Percentiles rank a stretch among this genome's conserved stretches.
phyloP scores from a whole-genome alignment of 2,329 filamentous ascomycete genomes.

The Fusarium lyarnte region DNA sequence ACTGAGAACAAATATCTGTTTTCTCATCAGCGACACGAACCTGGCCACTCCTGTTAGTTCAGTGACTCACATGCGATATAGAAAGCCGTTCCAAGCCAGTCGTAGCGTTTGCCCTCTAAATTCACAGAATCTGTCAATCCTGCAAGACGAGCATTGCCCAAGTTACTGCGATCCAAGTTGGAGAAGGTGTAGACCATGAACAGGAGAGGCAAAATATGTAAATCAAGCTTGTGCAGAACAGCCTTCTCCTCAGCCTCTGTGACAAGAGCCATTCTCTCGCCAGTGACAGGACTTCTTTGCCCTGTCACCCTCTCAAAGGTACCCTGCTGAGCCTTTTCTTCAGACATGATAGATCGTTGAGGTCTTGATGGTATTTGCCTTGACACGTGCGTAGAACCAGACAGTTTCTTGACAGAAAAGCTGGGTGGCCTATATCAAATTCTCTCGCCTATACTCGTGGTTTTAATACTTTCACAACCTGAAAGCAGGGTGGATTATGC shows the following conservation, averaged over 20 bases:
- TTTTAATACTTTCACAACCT: background rate
- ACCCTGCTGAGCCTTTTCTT: background rate
- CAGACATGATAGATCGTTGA: background rate
- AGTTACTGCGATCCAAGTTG: background rate
- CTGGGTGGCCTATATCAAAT: background rate
- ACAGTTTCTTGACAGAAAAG: background rate
- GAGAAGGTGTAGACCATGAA: background rate
- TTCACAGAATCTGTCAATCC: background rate
- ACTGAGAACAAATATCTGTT: background rate
- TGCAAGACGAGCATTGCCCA: background rate
- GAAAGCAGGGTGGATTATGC: background rate
- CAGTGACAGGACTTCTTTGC: background rate
- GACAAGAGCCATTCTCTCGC: background rate
- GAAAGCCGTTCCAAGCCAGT: background rate
- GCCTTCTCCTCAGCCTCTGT: background rate
- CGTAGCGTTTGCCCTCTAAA: background rate
- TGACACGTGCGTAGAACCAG: background rate
- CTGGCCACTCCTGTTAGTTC: background rate
- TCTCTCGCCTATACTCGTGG: background rate
- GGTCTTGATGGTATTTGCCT: background rate
- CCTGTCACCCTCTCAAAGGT: background rate
- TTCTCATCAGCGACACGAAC: background rate
- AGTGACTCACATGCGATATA: background rate
- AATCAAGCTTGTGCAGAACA: background rate
- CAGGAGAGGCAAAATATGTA: background rate